Percentiles rank a stretch among this genome's conserved stretches.
phyloP scores from a whole-genome alignment of 805 yeast genomes.

The Barnettozyma siamensis region DNA sequence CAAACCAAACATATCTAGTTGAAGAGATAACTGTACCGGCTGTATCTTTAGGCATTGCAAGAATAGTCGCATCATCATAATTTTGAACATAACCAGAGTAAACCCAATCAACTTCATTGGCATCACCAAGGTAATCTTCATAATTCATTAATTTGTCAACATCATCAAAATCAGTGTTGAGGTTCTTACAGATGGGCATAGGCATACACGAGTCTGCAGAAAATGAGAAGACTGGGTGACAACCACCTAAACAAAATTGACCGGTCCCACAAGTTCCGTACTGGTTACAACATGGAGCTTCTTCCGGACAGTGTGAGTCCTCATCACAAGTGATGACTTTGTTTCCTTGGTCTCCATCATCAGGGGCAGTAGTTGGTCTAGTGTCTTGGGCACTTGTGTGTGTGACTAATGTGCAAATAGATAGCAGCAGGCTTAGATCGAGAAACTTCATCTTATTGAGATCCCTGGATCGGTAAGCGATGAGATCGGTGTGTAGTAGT shows the following conservation, averaged over 20 bases:
- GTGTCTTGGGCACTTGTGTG: neutral
- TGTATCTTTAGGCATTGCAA: constrained; percentile 75
- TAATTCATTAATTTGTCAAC: constrained; percentile 23
- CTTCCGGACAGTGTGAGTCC: constrained; percentile 62
- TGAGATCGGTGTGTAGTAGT: too few relatives aligned
- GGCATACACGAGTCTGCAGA: constrained; percentile 71
- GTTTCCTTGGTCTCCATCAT: neutral
- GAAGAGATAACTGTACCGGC: constrained; percentile 79
- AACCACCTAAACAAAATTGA: constrained; percentile 74
- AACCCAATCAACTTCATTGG: constrained; percentile 61
- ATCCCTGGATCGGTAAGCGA: too few relatives aligned
- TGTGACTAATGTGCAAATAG: neutral
- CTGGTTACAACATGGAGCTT: constrained; percentile 79
- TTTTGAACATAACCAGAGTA: constrained; percentile 51
- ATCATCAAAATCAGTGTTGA: constrained; percentile 37
- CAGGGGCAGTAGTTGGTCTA: neutral
- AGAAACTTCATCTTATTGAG: too few relatives aligned
- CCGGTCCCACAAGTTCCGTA: constrained; percentile 81
- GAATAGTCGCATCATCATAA: constrained; percentile 49
- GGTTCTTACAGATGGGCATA: constrained; percentile 63
- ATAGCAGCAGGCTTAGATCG: neutral
- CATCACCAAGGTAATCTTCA: constrained; percentile 53
- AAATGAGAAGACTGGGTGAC: constrained; percentile 53
- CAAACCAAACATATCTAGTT: constrained; percentile 81
- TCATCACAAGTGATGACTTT: constrained; percentile 41